Evolutionary conservation across 768 basidiomycete genomes (phyloP).

Genomic region (Infundibulicybe gibba): DNA sequence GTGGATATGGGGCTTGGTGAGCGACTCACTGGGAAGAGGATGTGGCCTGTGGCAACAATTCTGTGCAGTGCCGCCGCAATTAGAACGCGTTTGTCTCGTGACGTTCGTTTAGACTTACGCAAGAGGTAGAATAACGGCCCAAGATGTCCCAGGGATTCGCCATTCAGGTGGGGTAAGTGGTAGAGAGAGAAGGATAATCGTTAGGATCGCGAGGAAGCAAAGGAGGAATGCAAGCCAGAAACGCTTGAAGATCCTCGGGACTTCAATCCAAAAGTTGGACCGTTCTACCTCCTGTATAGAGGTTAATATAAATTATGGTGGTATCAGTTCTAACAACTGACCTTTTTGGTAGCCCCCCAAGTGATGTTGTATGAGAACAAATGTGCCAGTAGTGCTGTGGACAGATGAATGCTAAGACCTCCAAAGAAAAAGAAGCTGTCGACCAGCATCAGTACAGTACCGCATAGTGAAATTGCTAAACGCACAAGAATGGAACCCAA

Average conservation of each 20-base stretch:
- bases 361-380: constrained; percentile 75
- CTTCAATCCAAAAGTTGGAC: constrained; percentile 89
- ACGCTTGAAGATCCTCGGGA: constrained; percentile 78
- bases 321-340: constrained; percentile 6
- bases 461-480: constrained; percentile 6
- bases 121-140: constrained; percentile 78
- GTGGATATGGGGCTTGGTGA: background rate
- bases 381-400: constrained; percentile 62
- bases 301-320: background rate
- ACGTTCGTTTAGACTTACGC: constrained; percentile 37
- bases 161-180: constrained; percentile 58
- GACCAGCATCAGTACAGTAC: background rate
- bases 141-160: constrained; percentile 56
- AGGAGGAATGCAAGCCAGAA: constrained; percentile 67
- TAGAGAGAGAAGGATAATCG: constrained; percentile 55
- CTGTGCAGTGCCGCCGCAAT: constrained; percentile 24
- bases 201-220: constrained; percentile 44
- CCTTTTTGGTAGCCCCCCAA: constrained; percentile 77
- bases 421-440: constrained; percentile 76
- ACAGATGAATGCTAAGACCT: constrained; percentile 69
- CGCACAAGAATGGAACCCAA: constrained; percentile 77
- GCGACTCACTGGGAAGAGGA: constrained; percentile 65
- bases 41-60: constrained; percentile 60
- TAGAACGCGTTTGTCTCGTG: constrained; percentile 1
- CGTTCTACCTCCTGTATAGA: constrained; percentile 73